Conservation (phyloP, 2,329 filamentous ascomycete species). For the Monilinia polystroma region DNA sequence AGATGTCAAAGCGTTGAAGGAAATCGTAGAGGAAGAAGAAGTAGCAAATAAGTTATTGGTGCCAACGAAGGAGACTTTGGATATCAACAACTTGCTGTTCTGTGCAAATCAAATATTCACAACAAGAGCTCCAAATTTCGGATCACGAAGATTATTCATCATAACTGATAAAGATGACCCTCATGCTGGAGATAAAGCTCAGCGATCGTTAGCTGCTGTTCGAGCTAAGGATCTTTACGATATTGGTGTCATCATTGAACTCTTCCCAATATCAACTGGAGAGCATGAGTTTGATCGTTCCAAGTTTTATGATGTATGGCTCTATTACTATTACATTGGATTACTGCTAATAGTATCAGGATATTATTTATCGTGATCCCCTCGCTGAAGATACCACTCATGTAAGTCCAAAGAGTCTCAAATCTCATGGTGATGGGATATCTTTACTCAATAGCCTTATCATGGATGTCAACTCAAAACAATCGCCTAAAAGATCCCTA, state of each 20-base stretch:
- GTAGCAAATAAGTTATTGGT: constrained; percentile 66
- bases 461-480: constrained; percentile 87
- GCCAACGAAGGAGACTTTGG: constrained; percentile 66
- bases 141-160: constrained; percentile 88
- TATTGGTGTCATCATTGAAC: constrained; percentile 83
- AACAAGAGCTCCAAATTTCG: constrained; percentile 90
- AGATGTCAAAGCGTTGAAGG: constrained; percentile 78
- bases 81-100: constrained; percentile 88
- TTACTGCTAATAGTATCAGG: constrained; percentile 49
- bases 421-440: constrained; percentile 71
- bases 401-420: constrained; percentile 54
- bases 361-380: constrained; percentile 84
- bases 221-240: constrained; percentile 95
- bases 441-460: constrained; percentile 76
- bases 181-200: constrained; percentile 67
- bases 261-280: constrained; percentile 80
- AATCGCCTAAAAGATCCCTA: constrained; percentile 77
- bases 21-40: constrained; percentile 75
- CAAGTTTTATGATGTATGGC: constrained; percentile 84
- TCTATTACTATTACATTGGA: not conserved
- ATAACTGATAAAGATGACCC: constrained; percentile 94
- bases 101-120: constrained; percentile 97
- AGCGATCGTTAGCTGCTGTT: constrained; percentile 75
- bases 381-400: constrained; percentile 66
- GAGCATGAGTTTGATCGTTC: constrained; percentile 73